phyloP scores from a whole-genome alignment of 2,329 filamentous ascomycete species.

The Pseudogymnoascus sp. region DNA sequence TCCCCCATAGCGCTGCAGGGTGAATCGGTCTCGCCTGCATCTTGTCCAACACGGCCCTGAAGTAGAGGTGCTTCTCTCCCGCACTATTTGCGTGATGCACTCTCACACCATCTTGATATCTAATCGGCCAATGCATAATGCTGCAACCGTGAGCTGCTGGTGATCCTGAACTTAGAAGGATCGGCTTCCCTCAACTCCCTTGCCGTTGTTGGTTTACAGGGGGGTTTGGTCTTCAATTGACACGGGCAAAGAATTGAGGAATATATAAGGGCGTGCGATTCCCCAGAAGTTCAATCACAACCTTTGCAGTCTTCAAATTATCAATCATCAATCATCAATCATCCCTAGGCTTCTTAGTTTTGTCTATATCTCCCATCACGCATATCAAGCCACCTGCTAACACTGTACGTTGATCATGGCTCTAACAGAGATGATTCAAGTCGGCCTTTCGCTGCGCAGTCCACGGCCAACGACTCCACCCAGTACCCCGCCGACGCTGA shows the following conservation, averaged over 20 bases:
- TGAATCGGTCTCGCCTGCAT: no score
- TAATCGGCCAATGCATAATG: neutral
- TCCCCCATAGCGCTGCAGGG: no score
- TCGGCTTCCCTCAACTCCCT: neutral
- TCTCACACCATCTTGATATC: neutral
- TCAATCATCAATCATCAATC: slow-evolving; percentile 2
- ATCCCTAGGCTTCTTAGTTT: slow-evolving; percentile 8
- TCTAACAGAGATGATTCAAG: slow-evolving; percentile 17
- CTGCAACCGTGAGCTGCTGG: no score
- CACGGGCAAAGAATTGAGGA: neutral
- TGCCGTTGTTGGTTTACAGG: neutral
- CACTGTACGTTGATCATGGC: slow-evolving; percentile 13
- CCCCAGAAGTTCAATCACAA: slow-evolving; percentile 1
- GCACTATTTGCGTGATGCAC: neutral
- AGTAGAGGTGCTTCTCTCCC: no score
- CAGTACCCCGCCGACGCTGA: slow-evolving; percentile 13
- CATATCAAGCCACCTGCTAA: slow-evolving; percentile 10
- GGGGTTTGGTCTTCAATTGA: neutral
- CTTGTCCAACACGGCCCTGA: no score
- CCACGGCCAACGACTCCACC: slow-evolving; percentile 3
- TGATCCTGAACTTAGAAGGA: no score
- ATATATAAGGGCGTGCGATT: slow-evolving; percentile 10
- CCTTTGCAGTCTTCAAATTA: slow-evolving; percentile 10
- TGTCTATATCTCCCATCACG: neutral
- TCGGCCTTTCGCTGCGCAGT: neutral